Evolutionary conservation across 257 asterid genomes (phyloP).

Genomic region (Salvia hispanica): DNA sequence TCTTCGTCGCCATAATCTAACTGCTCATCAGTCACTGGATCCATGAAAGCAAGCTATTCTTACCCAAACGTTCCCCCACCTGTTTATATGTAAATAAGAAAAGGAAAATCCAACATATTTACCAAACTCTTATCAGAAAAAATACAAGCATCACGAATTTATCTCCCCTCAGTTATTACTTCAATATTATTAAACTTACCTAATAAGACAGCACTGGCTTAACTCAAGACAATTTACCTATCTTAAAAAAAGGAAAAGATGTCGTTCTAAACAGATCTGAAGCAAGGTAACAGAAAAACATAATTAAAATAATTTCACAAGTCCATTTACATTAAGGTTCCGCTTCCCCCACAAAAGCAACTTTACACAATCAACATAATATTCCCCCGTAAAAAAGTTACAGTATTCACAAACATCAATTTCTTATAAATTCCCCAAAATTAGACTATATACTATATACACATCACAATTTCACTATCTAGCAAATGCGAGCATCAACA

Average conservation of each 20-base stretch:
- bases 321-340: conserved; percentile 10
- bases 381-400: neutral
- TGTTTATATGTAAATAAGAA: conserved; percentile 28
- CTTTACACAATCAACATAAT: neutral
- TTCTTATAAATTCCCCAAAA: neutral
- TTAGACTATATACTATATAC: conserved; percentile 9
- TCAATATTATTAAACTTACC: conserved; percentile 3
- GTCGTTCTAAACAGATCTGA: conserved; percentile 14
- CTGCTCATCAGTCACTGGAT: conserved; percentile 65
- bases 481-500: neutral
- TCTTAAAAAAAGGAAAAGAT: neutral
- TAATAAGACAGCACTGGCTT: neutral
- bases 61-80: conserved; percentile 37
- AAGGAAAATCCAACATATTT: conserved; percentile 22
- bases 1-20: conserved; percentile 71
- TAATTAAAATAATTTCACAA: conserved; percentile 5
- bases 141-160: conserved; percentile 1
- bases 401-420: neutral
- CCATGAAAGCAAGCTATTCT: conserved; percentile 49
- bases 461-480: conserved; percentile 6
- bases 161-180: neutral
- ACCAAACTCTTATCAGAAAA: conserved; percentile 21
- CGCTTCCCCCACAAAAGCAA: conserved; percentile 7
- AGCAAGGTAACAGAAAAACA: neutral
- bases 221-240: neutral